Conservation (phyloP, 2,329 filamentous ascomycete species). For the Sarocladium kiliense region DNA sequence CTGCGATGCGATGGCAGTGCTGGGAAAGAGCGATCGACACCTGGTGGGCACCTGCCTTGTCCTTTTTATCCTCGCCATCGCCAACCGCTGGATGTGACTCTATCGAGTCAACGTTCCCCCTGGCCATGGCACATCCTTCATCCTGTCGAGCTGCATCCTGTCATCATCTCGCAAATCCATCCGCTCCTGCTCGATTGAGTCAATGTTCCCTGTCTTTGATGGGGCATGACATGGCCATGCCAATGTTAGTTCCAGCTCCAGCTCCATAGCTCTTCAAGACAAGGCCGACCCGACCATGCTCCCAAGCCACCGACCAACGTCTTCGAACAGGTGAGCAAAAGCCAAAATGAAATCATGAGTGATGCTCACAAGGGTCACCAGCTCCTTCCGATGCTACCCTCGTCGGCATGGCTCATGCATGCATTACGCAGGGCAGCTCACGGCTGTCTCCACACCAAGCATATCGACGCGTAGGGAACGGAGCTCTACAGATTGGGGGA, state of each 20-base stretch:
- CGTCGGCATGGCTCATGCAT: neutral
- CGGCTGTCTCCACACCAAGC: neutral
- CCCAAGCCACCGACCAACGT: neutral
- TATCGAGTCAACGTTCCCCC: constrained; percentile 6
- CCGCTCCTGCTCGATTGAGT: neutral
- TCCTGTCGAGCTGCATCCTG: neutral
- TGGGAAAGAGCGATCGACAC: constrained; percentile 6
- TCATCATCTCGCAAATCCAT: neutral
- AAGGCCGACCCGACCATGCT: neutral
- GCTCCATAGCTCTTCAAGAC: too few species aligned
- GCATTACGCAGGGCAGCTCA: neutral
- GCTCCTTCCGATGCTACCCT: neutral
- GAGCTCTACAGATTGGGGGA: neutral
- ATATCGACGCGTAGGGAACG: neutral
- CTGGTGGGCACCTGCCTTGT: constrained; percentile 5
- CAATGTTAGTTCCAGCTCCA: too few species aligned
- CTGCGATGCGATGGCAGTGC: neutral
- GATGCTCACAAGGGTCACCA: neutral
- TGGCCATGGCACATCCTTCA: neutral
- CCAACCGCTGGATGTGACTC: neutral
- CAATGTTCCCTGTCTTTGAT: neutral
- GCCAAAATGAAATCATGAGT: neutral
- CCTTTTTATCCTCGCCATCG: neutral
- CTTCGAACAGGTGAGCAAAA: neutral
- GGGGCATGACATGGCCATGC: too few species aligned